Evolutionary conservation across 2,329 filamentous ascomycete genomes (phyloP).

Genomic region (Ophiostoma triangulosporum): DNA sequence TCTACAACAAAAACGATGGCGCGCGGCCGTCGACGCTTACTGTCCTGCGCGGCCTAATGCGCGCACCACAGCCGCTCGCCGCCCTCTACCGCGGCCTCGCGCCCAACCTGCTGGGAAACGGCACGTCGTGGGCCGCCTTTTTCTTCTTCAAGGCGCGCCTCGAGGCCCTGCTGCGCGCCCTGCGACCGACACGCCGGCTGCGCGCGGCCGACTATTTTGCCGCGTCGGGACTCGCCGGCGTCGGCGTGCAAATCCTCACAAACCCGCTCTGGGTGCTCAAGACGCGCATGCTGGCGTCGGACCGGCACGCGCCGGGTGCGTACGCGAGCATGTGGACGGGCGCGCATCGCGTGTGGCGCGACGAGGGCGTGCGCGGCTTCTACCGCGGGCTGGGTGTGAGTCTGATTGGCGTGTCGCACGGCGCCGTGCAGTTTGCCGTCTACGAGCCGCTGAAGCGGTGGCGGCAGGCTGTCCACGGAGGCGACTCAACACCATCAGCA

Average conservation of each 20-base stretch:
- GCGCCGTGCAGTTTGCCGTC: constrained; percentile 88
- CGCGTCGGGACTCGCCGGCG: constrained; percentile 56
- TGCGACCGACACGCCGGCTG: constrained; percentile 23
- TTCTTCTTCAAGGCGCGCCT: constrained; percentile 60
- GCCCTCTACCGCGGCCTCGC: constrained; percentile 82
- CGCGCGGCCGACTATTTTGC: constrained; percentile 64
- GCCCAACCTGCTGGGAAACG: constrained; percentile 85
- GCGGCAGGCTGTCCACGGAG: neutral
- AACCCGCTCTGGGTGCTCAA: constrained; percentile 98
- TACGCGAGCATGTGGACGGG: constrained; percentile 70
- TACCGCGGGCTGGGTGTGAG: constrained; percentile 78
- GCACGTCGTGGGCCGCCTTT: constrained; percentile 80
- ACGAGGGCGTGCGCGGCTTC: constrained; percentile 67
- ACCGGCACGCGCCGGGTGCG: constrained; percentile 58
- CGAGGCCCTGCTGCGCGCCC: constrained; percentile 27
- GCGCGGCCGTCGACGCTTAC: constrained; percentile 33
- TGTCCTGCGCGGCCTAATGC: constrained; percentile 35
- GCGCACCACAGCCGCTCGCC: constrained; percentile 40
- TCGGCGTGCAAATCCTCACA: constrained; percentile 67
- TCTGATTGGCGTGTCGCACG: constrained; percentile 77
- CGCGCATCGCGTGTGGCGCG: constrained; percentile 47
- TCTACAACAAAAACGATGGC: constrained; percentile 30
- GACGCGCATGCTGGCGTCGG: constrained; percentile 87
- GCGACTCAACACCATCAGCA: constrained; percentile 48
- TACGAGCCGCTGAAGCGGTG: constrained; percentile 58